A percentile compares a stretch with the other conserved stretches of the same genome.
Evolutionary conservation across 345 rosid genomes (phyloP).

Genomic region (Hibiscus mutabilis): DNA sequence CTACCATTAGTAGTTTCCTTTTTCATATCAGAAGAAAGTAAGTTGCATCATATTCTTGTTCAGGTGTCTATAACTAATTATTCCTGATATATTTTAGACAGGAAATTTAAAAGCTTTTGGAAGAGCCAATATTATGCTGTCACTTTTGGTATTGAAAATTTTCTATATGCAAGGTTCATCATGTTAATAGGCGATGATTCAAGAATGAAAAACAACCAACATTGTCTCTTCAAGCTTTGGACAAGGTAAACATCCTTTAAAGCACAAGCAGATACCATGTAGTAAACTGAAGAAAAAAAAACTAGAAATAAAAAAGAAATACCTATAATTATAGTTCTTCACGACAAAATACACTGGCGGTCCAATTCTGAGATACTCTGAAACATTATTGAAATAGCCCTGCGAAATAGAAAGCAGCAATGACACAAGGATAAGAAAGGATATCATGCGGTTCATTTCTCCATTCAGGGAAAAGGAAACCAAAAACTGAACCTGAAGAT

Average conservation of each 20-base stretch:
- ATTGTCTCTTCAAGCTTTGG: conserved; percentile 14
- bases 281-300: conserved; percentile 10
- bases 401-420: conserved; percentile 24
- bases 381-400: conserved; percentile 82
- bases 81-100: neutral
- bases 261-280: neutral
- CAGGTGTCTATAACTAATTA: neutral
- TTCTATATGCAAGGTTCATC: neutral
- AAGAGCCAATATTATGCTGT: conserved; percentile 13
- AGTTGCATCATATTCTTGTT: neutral
- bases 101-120: neutral
- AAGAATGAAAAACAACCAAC: neutral
- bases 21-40: neutral
- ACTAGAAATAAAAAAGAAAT: conserved; percentile 15
- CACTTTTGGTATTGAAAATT: neutral
- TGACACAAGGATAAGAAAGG: conserved; percentile 15
- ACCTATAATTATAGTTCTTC: conserved; percentile 92
- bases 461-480: neutral
- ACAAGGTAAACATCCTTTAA: neutral
- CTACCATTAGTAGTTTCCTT: neutral
- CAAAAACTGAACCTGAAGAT: conserved; percentile 72
- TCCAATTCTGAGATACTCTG: conserved; percentile 85
- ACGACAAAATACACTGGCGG: conserved; percentile 92
- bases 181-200: neutral
- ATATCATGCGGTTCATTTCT: conserved; percentile 28